Evolutionary conservation across 176 grass and related monocot species (phyloP).

Genomic region (Paspalum notatum): DNA sequence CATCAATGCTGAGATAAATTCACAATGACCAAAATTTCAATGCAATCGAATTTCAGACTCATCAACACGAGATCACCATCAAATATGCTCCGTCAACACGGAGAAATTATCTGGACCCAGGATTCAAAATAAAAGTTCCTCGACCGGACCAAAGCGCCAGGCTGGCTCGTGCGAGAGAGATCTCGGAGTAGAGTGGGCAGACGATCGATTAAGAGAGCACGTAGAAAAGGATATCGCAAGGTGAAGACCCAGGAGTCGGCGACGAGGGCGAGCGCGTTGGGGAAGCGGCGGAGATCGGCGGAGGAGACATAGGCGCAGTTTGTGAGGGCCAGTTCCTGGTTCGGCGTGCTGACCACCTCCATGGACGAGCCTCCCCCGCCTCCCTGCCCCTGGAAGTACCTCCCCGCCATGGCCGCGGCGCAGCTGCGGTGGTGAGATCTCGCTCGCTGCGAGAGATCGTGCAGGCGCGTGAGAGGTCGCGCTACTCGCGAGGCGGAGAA

Average conservation of each 20-base stretch:
- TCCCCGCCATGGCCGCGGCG: conserved; percentile 52
- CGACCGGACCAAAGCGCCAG: conserved; percentile 29
- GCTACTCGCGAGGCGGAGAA: background rate
- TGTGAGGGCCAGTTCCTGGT: conserved; percentile 85
- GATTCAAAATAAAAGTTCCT: background rate
- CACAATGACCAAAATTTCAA: background rate
- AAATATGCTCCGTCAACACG: too few relatives aligned
- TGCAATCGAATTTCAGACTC: background rate
- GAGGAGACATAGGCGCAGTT: conserved; percentile 79
- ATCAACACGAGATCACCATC: background rate
- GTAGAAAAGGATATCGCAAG: conserved; percentile 94
- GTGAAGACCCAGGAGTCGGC: conserved; percentile 81
- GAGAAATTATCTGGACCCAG: background rate
- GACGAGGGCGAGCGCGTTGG: conserved; percentile 59
- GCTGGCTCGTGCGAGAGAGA: conserved; percentile 4
- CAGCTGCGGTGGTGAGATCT: conserved; percentile 44
- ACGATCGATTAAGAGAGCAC: background rate
- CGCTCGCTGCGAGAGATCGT: conserved; percentile 37
- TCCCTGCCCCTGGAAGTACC: conserved; percentile 39
- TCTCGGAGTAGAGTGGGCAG: background rate
- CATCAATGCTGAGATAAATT: conserved; percentile 26
- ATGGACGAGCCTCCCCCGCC: conserved; percentile 27
- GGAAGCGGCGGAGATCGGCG: conserved; percentile 65
- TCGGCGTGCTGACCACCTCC: conserved; percentile 84
- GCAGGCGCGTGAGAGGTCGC: conserved; percentile 1